Evolutionary conservation across 2,329 filamentous ascomycete species (phyloP).

Genomic region (Didymella arachidicola): DNA sequence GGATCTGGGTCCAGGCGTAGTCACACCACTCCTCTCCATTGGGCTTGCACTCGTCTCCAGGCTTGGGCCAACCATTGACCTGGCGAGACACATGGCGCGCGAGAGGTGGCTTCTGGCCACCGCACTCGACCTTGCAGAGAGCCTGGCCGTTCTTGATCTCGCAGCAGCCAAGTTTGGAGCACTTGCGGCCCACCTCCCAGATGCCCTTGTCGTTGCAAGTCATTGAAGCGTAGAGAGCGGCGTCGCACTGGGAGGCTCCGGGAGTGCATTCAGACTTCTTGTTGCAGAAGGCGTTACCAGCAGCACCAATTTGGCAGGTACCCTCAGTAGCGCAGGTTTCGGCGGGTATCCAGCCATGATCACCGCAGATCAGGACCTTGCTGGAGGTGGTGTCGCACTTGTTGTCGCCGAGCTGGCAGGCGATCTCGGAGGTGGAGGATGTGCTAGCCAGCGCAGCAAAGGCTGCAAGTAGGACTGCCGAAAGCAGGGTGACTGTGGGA

Average conservation of each 20-base stretch:
- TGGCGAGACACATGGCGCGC: not conserved
- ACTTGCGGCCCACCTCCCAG: constrained; percentile 20
- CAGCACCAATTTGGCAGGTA: constrained; percentile 1
- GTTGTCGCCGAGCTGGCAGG: constrained; percentile 8
- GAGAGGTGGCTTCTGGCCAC: constrained; percentile 1
- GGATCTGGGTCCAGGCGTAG: not conserved
- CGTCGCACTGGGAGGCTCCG: constrained; percentile 9
- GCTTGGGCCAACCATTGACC: not conserved
- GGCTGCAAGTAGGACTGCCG: not conserved
- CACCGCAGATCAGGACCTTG: constrained; percentile 7
- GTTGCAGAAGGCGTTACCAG: constrained; percentile 11
- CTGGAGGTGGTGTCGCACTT: constrained; percentile 2
- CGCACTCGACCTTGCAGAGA: constrained; percentile 16
- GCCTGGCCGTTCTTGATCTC: constrained; percentile 11
- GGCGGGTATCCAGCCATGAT: not conserved
- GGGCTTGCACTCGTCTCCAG: not conserved
- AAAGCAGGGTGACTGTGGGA: not conserved
- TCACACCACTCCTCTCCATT: not conserved
- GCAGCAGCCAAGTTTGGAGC: constrained; percentile 18
- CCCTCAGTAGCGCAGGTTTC: constrained; percentile 4
- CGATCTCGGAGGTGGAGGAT: not conserved
- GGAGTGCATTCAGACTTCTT: constrained; percentile 1
- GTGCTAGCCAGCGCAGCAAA: not conserved
- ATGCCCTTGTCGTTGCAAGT: constrained; percentile 10
- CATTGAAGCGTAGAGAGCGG: constrained; percentile 5